Conservation (phyloP, 495 filamentous ascomycete genomes). For the Trichoderma gamsii region DNA sequence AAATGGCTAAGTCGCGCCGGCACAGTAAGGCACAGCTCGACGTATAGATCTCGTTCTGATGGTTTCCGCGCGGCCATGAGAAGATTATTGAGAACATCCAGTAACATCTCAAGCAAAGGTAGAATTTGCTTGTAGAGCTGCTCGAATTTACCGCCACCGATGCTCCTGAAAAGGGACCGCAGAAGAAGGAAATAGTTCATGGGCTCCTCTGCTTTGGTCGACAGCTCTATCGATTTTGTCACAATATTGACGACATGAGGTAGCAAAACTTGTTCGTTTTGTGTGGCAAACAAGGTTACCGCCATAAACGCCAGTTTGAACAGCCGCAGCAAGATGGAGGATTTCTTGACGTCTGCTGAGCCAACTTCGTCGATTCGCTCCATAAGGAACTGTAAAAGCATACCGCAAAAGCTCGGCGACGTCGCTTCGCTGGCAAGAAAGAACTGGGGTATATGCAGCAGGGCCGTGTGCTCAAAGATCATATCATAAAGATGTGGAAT, state of each 20-base stretch:
- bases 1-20: slow-evolving; percentile 92
- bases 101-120: slow-evolving; percentile 90
- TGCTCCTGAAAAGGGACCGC: slow-evolving; percentile 87
- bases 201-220: slow-evolving; percentile 89
- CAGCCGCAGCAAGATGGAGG: slow-evolving; percentile 83
- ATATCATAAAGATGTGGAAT: slow-evolving; percentile 95
- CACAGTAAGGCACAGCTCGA: slow-evolving; percentile 93
- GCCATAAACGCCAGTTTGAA: slow-evolving; percentile 99
- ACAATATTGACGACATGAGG: slow-evolving; percentile 96
- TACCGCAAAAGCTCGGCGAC: slow-evolving; percentile 92
- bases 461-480: slow-evolving; percentile 91
- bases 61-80: slow-evolving; percentile 83
- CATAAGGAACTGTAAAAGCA: slow-evolving; percentile 97
- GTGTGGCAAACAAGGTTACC: slow-evolving; percentile 85
- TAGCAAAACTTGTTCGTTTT: slow-evolving; percentile 91
- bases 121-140: slow-evolving; percentile 96
- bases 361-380: slow-evolving; percentile 91
- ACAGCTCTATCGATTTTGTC: slow-evolving; percentile 90
- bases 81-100: slow-evolving; percentile 94
- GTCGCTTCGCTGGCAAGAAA: slow-evolving; percentile 97
- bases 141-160: slow-evolving; percentile 95
- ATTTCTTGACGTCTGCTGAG: slow-evolving; percentile 80
- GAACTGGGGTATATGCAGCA: slow-evolving; percentile 94
- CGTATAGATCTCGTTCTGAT: slow-evolving; percentile 88
- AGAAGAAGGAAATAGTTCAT: slow-evolving; percentile 98